A percentile compares a stretch with the other conserved stretches of the same genome.
These are phyloP conservation scores for Talaromyces sp. DNA, from an alignment of 2,329 filamentous ascomycete genomes.

Conservation along the genomic window DNA sequence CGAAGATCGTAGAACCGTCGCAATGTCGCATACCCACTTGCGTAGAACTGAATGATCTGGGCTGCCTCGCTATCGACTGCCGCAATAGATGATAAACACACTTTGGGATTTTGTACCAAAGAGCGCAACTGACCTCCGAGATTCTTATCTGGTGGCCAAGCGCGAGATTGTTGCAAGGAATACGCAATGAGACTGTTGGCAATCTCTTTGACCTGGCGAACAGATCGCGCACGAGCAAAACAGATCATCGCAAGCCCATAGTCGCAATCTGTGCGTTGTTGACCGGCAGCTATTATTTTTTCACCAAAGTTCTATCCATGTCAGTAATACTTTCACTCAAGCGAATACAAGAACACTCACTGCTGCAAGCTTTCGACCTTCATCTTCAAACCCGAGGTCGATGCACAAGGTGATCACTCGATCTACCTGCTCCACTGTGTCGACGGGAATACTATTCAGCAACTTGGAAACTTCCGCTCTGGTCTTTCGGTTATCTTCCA, in stretches of 20 bases:
- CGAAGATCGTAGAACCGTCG: constrained; percentile 87
- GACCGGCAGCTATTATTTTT: constrained; percentile 53
- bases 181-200: constrained; percentile 83
- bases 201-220: constrained; percentile 76
- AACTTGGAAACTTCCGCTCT: constrained; percentile 71
- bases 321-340: constrained; percentile 20
- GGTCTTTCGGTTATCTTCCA: constrained; percentile 69
- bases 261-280: constrained; percentile 58
- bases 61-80: constrained; percentile 76
- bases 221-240: constrained; percentile 78
- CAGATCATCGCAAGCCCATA: constrained; percentile 88
- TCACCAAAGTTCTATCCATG: constrained; percentile 71
- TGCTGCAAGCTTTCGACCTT: constrained; percentile 77
- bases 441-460: constrained; percentile 67
- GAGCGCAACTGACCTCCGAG: constrained; percentile 68
- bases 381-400: constrained; percentile 70
- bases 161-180: constrained; percentile 78
- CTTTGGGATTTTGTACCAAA: constrained; percentile 68
- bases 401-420: constrained; percentile 76
- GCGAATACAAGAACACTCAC: constrained; percentile 48
- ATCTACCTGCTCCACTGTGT: constrained; percentile 69
- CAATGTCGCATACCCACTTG: constrained; percentile 88
- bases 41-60: constrained; percentile 74
- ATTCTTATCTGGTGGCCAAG: constrained; percentile 67
- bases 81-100: constrained; percentile 68